Evolutionary conservation across 1,139 yeast species (phyloP).

Genomic region (Insectozyma bohioensis): DNA sequence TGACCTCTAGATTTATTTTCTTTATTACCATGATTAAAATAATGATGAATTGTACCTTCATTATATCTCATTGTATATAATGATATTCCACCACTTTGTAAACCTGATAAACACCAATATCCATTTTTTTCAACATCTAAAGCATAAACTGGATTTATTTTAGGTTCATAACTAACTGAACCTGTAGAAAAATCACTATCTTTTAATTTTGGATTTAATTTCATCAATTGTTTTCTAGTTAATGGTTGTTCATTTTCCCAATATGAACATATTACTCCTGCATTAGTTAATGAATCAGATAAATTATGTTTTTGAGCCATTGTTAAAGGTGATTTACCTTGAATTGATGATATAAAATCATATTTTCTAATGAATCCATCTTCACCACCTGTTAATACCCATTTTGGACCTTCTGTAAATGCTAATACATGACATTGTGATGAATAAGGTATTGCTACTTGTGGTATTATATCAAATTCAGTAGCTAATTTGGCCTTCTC

Average conservation of each 20-base stretch:
- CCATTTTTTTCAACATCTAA: slow-evolving; percentile 82
- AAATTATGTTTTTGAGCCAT: slow-evolving; percentile 84
- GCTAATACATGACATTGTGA: slow-evolving; percentile 75
- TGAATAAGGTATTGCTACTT: slow-evolving; percentile 72
- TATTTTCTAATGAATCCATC: slow-evolving; percentile 92
- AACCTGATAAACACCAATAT: slow-evolving; percentile 82
- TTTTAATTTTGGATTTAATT: slow-evolving; percentile 44
- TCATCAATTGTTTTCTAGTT: slow-evolving; percentile 38
- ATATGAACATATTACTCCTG: slow-evolving; percentile 79
- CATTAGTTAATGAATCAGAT: slow-evolving; percentile 72
- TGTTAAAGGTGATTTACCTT: slow-evolving; percentile 87
- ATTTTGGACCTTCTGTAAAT: slow-evolving; percentile 78
- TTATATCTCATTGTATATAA: slow-evolving; percentile 78
- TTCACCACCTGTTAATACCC: slow-evolving; percentile 93
- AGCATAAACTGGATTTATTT: slow-evolving; percentile 81
- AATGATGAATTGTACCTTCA: slow-evolving; percentile 82
- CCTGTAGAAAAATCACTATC: slow-evolving; percentile 44
- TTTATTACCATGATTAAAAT: slow-evolving; percentile 49
- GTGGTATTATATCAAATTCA: slow-evolving; percentile 60
- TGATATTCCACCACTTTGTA: slow-evolving; percentile 82
- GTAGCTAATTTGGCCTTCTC: slow-evolving; percentile 47
- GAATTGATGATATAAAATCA: slow-evolving; percentile 81
- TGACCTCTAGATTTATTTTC: slow-evolving; percentile 43
- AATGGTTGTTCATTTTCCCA: slow-evolving; percentile 97
- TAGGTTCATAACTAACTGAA: slow-evolving; percentile 56